Evolutionary conservation across 108 stramenopile species (phyloP).

Genomic region (Cyclotella choctawhatcheeana): DNA sequence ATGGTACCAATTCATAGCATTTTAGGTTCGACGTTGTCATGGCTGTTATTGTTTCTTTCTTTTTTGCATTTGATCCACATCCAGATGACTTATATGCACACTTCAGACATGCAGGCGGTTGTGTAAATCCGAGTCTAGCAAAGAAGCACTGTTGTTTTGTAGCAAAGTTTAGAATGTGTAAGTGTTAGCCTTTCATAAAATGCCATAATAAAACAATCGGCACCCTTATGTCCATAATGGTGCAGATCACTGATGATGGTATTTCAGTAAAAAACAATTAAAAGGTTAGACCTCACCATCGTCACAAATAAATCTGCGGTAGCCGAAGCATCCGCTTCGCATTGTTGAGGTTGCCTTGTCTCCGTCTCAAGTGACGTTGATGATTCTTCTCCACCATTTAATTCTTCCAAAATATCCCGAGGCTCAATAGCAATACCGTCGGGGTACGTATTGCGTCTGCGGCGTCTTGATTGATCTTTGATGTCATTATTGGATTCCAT

Average conservation of each 20-base stretch:
- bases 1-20: slow-evolving; percentile 48
- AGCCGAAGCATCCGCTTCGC: not conserved
- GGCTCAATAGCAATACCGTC: slow-evolving; percentile 9
- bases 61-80: slow-evolving; percentile 11
- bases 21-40: not conserved
- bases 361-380: not conserved
- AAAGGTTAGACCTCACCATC: slow-evolving; percentile 43
- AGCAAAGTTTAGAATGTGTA: not conserved
- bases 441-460: slow-evolving; percentile 1
- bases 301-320: slow-evolving; percentile 44
- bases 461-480: slow-evolving; percentile 6
- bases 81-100: slow-evolving; percentile 60
- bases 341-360: not conserved
- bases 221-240: not conserved
- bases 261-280: too few relatives aligned
- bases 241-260: too few relatives aligned
- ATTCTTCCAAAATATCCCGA: not conserved
- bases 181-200: not conserved
- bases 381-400: not conserved
- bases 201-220: too few relatives aligned
- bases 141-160: slow-evolving; percentile 60
- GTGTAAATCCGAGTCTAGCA: slow-evolving; percentile 79
- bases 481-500: too few relatives aligned
- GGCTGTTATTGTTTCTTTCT: slow-evolving; percentile 7
- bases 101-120: slow-evolving; percentile 75